These are phyloP conservation scores for Telfairia occidentalis DNA, from an alignment of 331 rosid genomes.

Conservation along the genomic window DNA sequence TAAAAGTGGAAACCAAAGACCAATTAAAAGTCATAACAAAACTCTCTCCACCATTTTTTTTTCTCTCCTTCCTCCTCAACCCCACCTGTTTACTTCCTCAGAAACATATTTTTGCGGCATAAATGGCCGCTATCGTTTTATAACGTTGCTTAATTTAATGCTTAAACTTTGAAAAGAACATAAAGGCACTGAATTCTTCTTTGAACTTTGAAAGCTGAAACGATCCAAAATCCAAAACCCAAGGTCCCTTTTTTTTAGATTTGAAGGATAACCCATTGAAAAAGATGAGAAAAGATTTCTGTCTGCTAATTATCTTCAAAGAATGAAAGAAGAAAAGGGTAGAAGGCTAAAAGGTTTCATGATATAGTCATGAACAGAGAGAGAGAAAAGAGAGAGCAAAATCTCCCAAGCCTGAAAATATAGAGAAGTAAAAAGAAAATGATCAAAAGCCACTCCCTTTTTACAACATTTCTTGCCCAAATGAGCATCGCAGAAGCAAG, in stretches of 20 bases:
- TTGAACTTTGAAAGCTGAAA: neutral
- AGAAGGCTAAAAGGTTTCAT: too few relatives aligned
- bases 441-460: neutral
- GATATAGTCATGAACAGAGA: too few relatives aligned
- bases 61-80: too few relatives aligned
- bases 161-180: neutral
- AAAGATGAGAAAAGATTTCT: neutral
- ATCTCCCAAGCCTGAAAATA: neutral
- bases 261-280: neutral
- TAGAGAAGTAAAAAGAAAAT: neutral
- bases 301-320: too few relatives aligned
- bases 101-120: neutral
- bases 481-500: conserved; percentile 9
- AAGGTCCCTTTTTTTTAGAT: neutral
- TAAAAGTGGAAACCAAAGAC: too few relatives aligned
- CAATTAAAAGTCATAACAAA: too few relatives aligned
- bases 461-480: conserved; percentile 4
- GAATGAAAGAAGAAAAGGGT: too few relatives aligned
- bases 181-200: neutral
- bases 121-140: neutral
- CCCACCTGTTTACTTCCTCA: neutral
- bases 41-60: too few relatives aligned
- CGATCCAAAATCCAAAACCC: neutral
- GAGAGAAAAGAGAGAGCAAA: neutral
- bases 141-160: neutral